A percentile compares a stretch with the other conserved stretches of the same genome.
Evolutionary conservation across 23 red algal genomes (phyloP).

Genomic region (Gracilaria gracilis): DNA sequence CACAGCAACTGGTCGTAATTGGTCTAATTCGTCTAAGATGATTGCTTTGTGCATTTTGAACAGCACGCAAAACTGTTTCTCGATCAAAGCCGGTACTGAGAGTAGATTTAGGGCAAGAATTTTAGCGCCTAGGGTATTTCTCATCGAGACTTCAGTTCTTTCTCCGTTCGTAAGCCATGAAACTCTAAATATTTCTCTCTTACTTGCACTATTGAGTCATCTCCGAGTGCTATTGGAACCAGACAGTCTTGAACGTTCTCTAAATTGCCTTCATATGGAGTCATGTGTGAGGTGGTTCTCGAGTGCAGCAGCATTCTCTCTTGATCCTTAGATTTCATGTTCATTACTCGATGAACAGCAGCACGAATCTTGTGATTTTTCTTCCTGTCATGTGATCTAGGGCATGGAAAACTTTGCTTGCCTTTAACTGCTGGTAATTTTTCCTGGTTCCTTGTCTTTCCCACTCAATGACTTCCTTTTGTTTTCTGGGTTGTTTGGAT

Average conservation of each 20-base stretch:
- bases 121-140: too few relatives aligned
- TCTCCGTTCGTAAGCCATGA: neutral
- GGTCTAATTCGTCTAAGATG: neutral
- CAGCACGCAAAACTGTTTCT: constrained; percentile 2
- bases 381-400: too few relatives aligned
- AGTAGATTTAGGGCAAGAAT: constrained; percentile 25
- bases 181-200: constrained; percentile 11
- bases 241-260: neutral
- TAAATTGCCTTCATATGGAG: neutral
- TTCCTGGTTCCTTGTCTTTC: too few relatives aligned
- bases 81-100: constrained; percentile 25
- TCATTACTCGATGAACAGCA: too few relatives aligned
- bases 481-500: neutral
- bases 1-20: neutral
- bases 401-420: too few relatives aligned
- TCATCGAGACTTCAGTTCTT: neutral
- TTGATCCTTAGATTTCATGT: too few relatives aligned
- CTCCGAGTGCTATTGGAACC: constrained; percentile 27
- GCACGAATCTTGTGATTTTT: too few relatives aligned
- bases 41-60: neutral
- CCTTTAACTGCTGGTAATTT: too few relatives aligned
- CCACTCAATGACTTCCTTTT: neutral
- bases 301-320: too few relatives aligned
- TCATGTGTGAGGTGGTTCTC: neutral
- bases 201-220: constrained; percentile 10